Evolutionary conservation across 1,139 yeast species (phyloP).

Genomic region (Blastobotrys apis): DNA sequence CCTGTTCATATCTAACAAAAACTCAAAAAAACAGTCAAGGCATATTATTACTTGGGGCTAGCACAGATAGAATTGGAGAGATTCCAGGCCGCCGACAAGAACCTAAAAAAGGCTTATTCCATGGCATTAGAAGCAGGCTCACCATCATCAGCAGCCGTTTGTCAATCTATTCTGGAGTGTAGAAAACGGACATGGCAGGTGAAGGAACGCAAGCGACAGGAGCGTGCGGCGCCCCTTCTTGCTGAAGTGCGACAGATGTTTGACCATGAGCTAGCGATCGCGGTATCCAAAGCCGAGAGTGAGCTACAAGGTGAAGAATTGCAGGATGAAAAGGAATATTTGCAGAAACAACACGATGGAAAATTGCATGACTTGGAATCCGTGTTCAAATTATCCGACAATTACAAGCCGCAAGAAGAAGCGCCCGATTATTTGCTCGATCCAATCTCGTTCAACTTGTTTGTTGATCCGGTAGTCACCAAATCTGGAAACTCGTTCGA

Average conservation of each 20-base stretch:
- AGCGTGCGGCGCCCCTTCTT: slow-evolving; percentile 30
- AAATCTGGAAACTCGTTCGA: slow-evolving; percentile 51
- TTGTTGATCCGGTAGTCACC: slow-evolving; percentile 47
- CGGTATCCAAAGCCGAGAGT: slow-evolving; percentile 23
- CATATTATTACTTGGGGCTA: slow-evolving; percentile 31
- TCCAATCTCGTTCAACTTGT: slow-evolving; percentile 46
- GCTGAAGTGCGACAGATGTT: slow-evolving; percentile 30
- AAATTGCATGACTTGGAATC: slow-evolving; percentile 30
- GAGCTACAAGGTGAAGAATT: slow-evolving; percentile 21
- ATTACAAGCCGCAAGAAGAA: slow-evolving; percentile 22
- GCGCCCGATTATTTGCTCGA: slow-evolving; percentile 44
- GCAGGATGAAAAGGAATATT: slow-evolving; percentile 26
- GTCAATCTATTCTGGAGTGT: slow-evolving; percentile 31
- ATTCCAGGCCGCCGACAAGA: slow-evolving; percentile 32
- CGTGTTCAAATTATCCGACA: slow-evolving; percentile 28
- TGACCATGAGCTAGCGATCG: slow-evolving; percentile 25
- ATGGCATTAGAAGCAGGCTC: slow-evolving; percentile 28
- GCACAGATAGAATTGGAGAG: slow-evolving; percentile 30
- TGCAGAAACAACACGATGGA: slow-evolving; percentile 28
- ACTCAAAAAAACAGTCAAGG: slow-evolving; percentile 30
- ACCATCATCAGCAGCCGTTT: slow-evolving; percentile 30
- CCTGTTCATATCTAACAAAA: neutral
- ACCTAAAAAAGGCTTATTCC: slow-evolving; percentile 35
- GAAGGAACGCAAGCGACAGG: slow-evolving; percentile 25
- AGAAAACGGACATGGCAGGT: slow-evolving; percentile 30